These are phyloP conservation scores for Candida alai DNA, from an alignment of 805 yeast species.

Conservation along the genomic window DNA sequence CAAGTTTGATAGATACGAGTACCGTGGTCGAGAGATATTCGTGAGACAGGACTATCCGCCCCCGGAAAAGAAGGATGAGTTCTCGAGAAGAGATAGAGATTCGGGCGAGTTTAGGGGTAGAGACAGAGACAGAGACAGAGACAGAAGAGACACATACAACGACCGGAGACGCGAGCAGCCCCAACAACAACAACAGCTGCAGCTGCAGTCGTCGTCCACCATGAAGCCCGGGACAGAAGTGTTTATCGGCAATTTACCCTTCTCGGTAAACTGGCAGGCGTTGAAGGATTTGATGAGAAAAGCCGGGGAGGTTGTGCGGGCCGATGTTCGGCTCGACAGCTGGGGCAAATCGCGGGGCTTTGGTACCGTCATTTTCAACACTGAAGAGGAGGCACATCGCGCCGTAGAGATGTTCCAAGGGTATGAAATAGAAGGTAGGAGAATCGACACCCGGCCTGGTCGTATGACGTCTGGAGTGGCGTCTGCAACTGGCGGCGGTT, in stretches of 20 bases:
- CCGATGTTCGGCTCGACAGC: conserved; percentile 66
- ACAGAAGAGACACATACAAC: conserved; percentile 14
- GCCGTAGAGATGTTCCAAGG: conserved; percentile 74
- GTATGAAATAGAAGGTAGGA: conserved; percentile 69
- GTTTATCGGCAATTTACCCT: conserved; percentile 81
- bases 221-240: conserved; percentile 51
- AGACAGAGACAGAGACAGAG: conserved; percentile 15
- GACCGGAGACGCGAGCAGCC: conserved; percentile 6
- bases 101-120: no score
- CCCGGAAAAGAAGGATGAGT: conserved; percentile 42
- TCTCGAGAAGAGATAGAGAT: conserved; percentile 13
- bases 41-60: conserved; percentile 92
- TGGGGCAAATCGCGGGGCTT: conserved; percentile 81
- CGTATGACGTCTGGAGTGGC: conserved; percentile 11
- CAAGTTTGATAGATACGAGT: conserved; percentile 59
- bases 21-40: conserved; percentile 74
- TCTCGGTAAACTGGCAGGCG: conserved; percentile 76
- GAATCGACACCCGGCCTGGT: conserved; percentile 77
- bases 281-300: conserved; percentile 78
- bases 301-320: conserved; percentile 75
- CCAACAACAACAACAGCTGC: conserved; percentile 7
- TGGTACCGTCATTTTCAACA: conserved; percentile 73
- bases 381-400: conserved; percentile 60
- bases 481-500: conserved; percentile 12
- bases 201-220: conserved; percentile 1